Evolutionary conservation across 306 rosid genomes (phyloP).

Genomic region (Nissolia schottii): DNA sequence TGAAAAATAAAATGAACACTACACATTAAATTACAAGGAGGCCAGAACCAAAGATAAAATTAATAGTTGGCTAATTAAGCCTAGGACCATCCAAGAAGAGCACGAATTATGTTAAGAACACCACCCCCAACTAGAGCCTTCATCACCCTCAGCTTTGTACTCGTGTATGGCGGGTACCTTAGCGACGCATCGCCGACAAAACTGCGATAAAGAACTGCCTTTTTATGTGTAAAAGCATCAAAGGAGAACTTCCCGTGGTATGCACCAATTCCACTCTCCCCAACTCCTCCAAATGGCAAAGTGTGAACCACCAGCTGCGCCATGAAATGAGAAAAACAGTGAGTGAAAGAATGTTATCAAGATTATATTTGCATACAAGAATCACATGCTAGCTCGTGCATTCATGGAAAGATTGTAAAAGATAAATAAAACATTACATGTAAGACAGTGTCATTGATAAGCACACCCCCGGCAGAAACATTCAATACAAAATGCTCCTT

Average conservation of each 20-base stretch:
- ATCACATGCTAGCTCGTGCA: not conserved
- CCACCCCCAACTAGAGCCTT: constrained; percentile 70
- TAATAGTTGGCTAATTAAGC: not conserved
- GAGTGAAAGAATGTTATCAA: not conserved
- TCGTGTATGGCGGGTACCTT: constrained; percentile 88
- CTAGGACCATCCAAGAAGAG: constrained; percentile 61
- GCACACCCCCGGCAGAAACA: constrained; percentile 80
- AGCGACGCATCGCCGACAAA: constrained; percentile 58
- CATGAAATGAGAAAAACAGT: not conserved
- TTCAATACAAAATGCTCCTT: constrained; percentile 63
- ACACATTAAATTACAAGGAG: constrained; percentile 1
- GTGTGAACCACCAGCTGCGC: constrained; percentile 61
- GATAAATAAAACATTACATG: constrained; percentile 38
- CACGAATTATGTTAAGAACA: constrained; percentile 45
- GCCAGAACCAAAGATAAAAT: not conserved
- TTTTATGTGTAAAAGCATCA: constrained; percentile 86
- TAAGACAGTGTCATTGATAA: constrained; percentile 67
- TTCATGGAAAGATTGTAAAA: not conserved
- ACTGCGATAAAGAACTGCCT: constrained; percentile 76
- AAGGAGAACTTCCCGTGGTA: constrained; percentile 95
- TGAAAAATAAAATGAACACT: not conserved
- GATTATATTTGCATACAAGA: too few species aligned
- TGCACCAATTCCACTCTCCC: constrained; percentile 92
- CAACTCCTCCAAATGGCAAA: constrained; percentile 96
- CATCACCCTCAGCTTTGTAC: constrained; percentile 52